Base-by-base conservation (phyloP, 345 rosid species). In the Isatis tinctoria region DNA sequence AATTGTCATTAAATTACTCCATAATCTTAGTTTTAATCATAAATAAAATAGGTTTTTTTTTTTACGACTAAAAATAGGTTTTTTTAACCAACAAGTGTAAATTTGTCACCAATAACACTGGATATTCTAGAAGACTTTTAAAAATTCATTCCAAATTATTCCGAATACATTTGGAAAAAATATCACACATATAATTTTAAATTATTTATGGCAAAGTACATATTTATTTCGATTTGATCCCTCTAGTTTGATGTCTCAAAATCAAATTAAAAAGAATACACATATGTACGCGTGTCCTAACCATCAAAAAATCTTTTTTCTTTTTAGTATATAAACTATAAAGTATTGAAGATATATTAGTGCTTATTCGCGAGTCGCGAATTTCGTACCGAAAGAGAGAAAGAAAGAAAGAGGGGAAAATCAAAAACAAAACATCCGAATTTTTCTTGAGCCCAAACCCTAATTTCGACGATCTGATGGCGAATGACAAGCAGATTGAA, bases 401-500 rank as follows among this genome's bases (percentile, higher is more conserved):
- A 11, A 52, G 26, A n/a, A n/a, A 32, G 5, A 48, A 20, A 51
- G 44, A 36, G 48, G 48, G 16, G 26, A 36, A 51, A 37, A 51
- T 1, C 26, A 75, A 67, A 48, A 75, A 69, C 40, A 17, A 43
- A 22, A 1, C 24, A 22, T 22, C 74, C 57, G 3, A 59, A 26
- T 17, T 57, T 4, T n/a, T 72, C 70, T 59, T 59, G 54, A 77
- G 67, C 65, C 85, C 74, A 77, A 84, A 49, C 81, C 82, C 86
- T 84, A 81, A 78, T 69, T 54, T 58, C 76, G 61, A 69, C 71
- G 44, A 45, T 26, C 59, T 58, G 12, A 87, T 88, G 90, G 83
- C 84, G 41, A 84, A 83, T 69, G 91, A 80, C 40, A 74, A 64
- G 57, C 79, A 62, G 45, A 67, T 65, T 52, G 97, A 90, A 45